Conservation (phyloP, 805 yeast genomes). For the Blastobotrys americana region DNA sequence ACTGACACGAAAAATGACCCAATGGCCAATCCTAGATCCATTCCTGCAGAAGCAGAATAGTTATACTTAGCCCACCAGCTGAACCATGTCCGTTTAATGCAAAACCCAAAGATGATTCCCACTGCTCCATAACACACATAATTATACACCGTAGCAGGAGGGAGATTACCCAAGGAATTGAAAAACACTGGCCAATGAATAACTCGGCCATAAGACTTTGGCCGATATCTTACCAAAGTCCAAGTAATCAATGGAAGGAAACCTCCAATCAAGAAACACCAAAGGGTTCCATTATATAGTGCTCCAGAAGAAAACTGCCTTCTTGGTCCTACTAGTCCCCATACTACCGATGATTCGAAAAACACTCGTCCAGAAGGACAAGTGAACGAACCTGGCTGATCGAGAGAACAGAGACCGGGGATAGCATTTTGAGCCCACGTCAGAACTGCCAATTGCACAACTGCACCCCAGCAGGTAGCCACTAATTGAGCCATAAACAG, state of each 20-base stretch:
- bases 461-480: constrained; percentile 39
- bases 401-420: constrained; percentile 37
- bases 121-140: constrained; percentile 49
- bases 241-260: constrained; percentile 38
- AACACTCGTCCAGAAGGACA: constrained; percentile 43
- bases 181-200: constrained; percentile 66
- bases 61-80: constrained; percentile 76
- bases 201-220: constrained; percentile 36
- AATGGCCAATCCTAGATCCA: constrained; percentile 61
- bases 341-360: constrained; percentile 50
- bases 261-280: constrained; percentile 56
- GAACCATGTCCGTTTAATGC: constrained; percentile 47
- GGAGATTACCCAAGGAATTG: constrained; percentile 52
- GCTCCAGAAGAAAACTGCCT: constrained; percentile 45
- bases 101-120: constrained; percentile 52
- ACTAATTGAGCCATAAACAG: constrained; percentile 46
- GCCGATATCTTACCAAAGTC: constrained; percentile 33
- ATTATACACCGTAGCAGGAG: constrained; percentile 70
- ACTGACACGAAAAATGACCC: constrained; percentile 53
- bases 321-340: constrained; percentile 63
- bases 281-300: constrained; percentile 46
- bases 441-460: constrained; percentile 39
- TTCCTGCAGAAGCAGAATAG: constrained; percentile 56
- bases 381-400: constrained; percentile 40
- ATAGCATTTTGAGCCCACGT: constrained; percentile 37